Conservation (phyloP, 768 basidiomycete genomes). For the Naganishia randhawae region DNA sequence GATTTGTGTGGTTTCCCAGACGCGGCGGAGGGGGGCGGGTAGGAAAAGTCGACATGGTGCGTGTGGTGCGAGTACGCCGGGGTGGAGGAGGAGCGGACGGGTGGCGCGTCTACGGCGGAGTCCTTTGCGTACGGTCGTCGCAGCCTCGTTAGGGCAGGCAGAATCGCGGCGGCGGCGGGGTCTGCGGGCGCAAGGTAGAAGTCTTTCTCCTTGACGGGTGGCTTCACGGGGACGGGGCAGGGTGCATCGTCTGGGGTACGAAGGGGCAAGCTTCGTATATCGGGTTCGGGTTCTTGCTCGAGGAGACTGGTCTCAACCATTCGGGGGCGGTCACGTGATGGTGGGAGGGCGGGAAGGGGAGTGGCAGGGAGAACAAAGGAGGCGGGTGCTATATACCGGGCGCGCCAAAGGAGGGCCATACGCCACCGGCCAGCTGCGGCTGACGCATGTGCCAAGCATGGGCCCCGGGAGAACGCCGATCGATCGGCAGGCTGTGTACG, state of each 20-base stretch:
- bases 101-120: background rate
- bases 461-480: too few species aligned
- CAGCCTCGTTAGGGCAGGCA: slow-evolving; percentile 8
- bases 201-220: slow-evolving; percentile 23
- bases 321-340: slow-evolving; percentile 1
- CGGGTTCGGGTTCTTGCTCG: slow-evolving; percentile 29
- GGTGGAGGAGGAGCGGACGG: background rate
- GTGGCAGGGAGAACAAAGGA: background rate
- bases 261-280: slow-evolving; percentile 27
- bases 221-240: background rate
- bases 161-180: background rate
- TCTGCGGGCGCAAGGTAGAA: background rate
- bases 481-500: too few species aligned
- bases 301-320: slow-evolving; percentile 23
- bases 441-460: too few species aligned
- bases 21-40: too few species aligned
- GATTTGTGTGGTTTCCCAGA: background rate
- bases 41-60: background rate
- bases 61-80: background rate
- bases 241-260: slow-evolving; percentile 16
- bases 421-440: slow-evolving; percentile 13
- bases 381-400: background rate
- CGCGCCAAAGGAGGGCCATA: background rate
- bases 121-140: background rate
- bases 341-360: background rate